Base-by-base conservation (phyloP, 2,329 filamentous ascomycete genomes). In the Fusarium hainanense region DNA sequence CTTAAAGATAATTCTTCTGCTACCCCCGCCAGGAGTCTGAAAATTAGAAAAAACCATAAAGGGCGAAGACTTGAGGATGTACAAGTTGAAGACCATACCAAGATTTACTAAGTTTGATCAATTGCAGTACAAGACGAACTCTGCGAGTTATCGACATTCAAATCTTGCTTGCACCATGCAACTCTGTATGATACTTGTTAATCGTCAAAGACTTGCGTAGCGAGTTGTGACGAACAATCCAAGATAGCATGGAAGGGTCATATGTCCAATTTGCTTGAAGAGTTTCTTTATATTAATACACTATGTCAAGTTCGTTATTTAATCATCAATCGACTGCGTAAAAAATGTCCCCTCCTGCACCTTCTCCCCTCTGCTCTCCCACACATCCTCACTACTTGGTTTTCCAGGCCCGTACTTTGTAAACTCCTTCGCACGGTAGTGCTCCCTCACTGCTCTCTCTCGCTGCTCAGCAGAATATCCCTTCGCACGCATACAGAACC, bases 401-500 rank as follows among this genome's bases (percentile, higher is more conserved):
- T 76, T 79, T 2, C 89, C 89, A 16, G 84, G 79, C 18, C 81
- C 88, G 79, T 93, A 91, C 78, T 89, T 91, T 41, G 87, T 87
- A 66, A 84, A 80, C 75, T 88, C 85, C 79, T 90, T 91, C 69
- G 87, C 84, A 68, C 88, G 84, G 80, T 94, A 93, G 79, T 90
- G 88, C 49, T 89, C 88, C 64, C 85, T 84, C 58, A 97, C 86
- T 73, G 85, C 84, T 54, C 84, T 86, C 63, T 87, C 89, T 74
- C 89, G 88, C 71, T 89, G 82, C 44, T 85, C 81, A 25, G 88
- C 86, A 1, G 85, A 79, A 75, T 89, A 89, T 3, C 86, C 85
- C 75, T 91, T 90, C 40, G 90, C 90, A 69, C 93, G 90, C 94
- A 98, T 98, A 85, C 96, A 99, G 82, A 98, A 95, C 92, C 94